Evolutionary conservation across 2,329 filamentous ascomycete genomes (phyloP).

Genomic region (Emydomyces testavorans): DNA sequence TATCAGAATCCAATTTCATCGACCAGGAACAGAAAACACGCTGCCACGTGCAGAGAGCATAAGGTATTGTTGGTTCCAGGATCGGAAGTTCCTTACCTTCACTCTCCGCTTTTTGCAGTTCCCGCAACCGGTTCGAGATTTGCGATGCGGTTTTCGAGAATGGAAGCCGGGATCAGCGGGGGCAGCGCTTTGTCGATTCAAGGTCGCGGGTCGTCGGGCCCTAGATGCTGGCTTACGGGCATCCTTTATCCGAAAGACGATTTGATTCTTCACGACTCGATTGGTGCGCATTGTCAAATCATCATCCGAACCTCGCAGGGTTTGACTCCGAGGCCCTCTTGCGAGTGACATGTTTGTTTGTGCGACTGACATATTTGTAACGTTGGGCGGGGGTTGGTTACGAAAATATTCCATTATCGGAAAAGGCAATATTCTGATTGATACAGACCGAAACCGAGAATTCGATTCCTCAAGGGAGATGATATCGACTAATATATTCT

Average conservation of each 20-base stretch:
- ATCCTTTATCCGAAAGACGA: slow-evolving; percentile 17
- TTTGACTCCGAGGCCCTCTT: not conserved
- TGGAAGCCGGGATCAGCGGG: slow-evolving; percentile 19
- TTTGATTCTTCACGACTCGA: slow-evolving; percentile 16
- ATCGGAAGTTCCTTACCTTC: slow-evolving; percentile 21
- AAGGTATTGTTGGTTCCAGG: not conserved
- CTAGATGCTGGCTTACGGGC: not conserved
- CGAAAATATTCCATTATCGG: slow-evolving; percentile 5
- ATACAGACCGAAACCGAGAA: not conserved
- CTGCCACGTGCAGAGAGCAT: not conserved
- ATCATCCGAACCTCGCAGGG: not conserved
- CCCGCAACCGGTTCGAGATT: slow-evolving; percentile 27
- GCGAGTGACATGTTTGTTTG: not conserved
- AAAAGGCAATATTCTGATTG: not conserved
- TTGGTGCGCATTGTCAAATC: slow-evolving; percentile 2
- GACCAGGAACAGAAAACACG: not conserved
- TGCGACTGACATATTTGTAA: not conserved
- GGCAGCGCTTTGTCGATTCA: not conserved
- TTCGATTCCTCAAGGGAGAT: not conserved
- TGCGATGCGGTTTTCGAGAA: slow-evolving; percentile 26
- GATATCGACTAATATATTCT: not conserved
- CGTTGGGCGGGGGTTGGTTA: not conserved
- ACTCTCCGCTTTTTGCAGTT: slow-evolving; percentile 28
- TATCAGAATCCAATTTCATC: not conserved
- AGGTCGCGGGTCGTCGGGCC: not conserved